Conservation (phyloP, 208 protist genomes). For the Crithidia sp. region DNA sequence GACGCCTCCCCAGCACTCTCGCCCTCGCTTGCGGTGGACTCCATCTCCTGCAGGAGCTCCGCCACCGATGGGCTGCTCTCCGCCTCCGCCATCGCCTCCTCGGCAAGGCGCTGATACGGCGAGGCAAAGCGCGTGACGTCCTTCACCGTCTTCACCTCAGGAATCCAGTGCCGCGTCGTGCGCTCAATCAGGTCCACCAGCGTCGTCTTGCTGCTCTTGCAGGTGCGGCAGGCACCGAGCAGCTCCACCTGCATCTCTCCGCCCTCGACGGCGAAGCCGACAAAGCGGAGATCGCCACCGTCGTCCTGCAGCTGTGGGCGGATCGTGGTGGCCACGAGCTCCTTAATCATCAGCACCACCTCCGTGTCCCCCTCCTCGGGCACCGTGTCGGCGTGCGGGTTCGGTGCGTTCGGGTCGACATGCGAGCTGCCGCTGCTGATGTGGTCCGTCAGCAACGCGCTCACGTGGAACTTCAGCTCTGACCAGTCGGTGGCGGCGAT, state of each 20-base stretch:
- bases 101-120: conserved; percentile 31
- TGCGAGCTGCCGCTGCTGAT: conserved; percentile 77
- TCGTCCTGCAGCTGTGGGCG: conserved; percentile 92
- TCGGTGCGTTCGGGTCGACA: conserved; percentile 68
- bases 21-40: background rate
- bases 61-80: background rate
- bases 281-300: conserved; percentile 91
- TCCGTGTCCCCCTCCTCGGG: conserved; percentile 84
- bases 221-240: conserved; percentile 90
- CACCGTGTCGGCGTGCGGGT: conserved; percentile 89
- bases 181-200: conserved; percentile 91
- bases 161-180: conserved; percentile 90
- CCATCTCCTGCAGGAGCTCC: conserved; percentile 5
- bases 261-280: conserved; percentile 55
- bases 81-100: conserved; percentile 3
- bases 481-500: conserved; percentile 76
- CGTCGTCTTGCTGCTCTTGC: conserved; percentile 85
- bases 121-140: conserved; percentile 46
- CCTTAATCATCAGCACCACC: conserved; percentile 90
- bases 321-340: conserved; percentile 85
- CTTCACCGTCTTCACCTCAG: conserved; percentile 78
- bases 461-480: conserved; percentile 83
- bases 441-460: conserved; percentile 87
- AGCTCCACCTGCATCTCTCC: conserved; percentile 87
- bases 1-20: background rate